Evolutionary conservation across 495 filamentous ascomycete species (phyloP).

Genomic region (Hypoxylon lenormandii): DNA sequence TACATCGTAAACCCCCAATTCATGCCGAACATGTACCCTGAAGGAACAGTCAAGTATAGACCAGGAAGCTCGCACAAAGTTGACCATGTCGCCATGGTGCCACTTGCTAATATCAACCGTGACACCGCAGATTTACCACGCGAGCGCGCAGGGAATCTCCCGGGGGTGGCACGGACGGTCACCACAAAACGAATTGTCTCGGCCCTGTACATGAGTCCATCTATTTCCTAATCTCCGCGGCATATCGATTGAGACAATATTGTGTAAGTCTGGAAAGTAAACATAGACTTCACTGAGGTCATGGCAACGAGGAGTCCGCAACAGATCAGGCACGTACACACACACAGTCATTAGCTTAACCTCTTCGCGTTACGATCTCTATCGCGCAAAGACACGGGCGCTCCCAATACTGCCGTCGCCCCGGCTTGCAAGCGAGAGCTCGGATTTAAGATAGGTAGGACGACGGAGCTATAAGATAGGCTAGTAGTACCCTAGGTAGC

Average conservation of each 20-base stretch:
- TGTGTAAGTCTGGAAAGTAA: background rate
- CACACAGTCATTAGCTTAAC: background rate
- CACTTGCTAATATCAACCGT: slow-evolving; percentile 15
- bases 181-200: background rate
- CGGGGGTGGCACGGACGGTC: slow-evolving; percentile 12
- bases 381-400: too few species aligned
- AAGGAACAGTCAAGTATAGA: background rate
- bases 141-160: slow-evolving; percentile 18
- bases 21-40: background rate
- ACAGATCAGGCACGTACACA: background rate
- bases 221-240: slow-evolving; percentile 3
- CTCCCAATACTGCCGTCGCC: too few species aligned
- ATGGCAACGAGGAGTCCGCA: background rate
- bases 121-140: slow-evolving; percentile 17
- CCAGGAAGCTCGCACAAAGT: background rate
- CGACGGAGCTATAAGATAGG: too few species aligned
- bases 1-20: slow-evolving; percentile 10
- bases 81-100: too few species aligned
- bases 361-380: background rate
- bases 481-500: too few species aligned
- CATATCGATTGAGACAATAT: background rate
- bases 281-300: background rate
- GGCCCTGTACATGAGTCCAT: background rate
- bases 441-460: too few species aligned
- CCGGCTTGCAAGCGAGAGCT: too few species aligned